These are phyloP conservation scores for Alternaria atra DNA, from an alignment of 2,329 filamentous ascomycete species.

Conservation along the genomic window DNA sequence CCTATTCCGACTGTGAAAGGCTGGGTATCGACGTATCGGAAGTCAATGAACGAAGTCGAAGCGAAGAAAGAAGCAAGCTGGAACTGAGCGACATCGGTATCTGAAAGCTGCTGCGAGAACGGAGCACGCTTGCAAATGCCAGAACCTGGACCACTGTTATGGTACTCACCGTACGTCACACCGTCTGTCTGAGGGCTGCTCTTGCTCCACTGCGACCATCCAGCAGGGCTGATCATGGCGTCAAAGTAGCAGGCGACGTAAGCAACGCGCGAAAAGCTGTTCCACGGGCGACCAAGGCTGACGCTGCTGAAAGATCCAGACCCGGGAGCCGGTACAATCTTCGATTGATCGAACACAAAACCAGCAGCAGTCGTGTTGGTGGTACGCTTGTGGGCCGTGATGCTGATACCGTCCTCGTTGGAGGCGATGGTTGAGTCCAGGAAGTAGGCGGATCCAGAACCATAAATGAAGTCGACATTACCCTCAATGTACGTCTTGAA, in stretches of 20 bases:
- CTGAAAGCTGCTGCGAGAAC: constrained; percentile 52
- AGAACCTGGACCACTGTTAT: constrained; percentile 51
- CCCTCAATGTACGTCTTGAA: constrained; percentile 54
- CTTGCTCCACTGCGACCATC: constrained; percentile 34
- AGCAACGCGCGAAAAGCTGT: constrained; percentile 28
- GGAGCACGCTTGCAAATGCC: constrained; percentile 41
- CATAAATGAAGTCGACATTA: constrained; percentile 57
- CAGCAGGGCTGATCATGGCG: constrained; percentile 29
- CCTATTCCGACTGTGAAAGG: constrained; percentile 50
- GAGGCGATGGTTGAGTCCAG: constrained; percentile 50
- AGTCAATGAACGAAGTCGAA: constrained; percentile 55
- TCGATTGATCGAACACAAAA: constrained; percentile 52
- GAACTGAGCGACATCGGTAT: constrained; percentile 50
- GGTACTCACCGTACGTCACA: constrained; percentile 44
- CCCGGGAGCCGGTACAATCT: constrained; percentile 40
- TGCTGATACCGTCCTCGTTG: constrained; percentile 47
- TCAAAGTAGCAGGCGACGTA: constrained; percentile 31
- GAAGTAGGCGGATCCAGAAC: constrained; percentile 57
- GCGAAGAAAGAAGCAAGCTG: constrained; percentile 54
- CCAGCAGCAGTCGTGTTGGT: constrained; percentile 51
- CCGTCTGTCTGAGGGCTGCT: constrained; percentile 28
- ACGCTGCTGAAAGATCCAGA: constrained; percentile 41
- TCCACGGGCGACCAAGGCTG: constrained; percentile 38
- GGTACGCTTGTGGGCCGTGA: constrained; percentile 53
- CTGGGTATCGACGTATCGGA: constrained; percentile 49